These are phyloP conservation scores for Aureobasidium subglaciale DNA, from an alignment of 2,329 filamentous ascomycete genomes.

Conservation along the genomic window DNA sequence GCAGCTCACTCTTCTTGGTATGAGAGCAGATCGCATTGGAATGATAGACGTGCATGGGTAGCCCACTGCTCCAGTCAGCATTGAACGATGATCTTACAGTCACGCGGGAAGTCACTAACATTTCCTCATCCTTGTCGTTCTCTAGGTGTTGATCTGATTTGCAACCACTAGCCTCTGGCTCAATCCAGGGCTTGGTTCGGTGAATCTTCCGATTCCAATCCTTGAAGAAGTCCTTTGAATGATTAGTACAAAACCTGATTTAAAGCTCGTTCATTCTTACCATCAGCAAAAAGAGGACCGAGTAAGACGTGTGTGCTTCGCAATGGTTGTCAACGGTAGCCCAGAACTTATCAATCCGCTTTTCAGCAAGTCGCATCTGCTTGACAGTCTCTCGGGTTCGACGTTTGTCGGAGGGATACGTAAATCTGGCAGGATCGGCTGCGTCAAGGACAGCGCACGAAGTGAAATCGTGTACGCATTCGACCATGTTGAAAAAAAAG, in stretches of 20 bases:
- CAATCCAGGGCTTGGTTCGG: conserved; percentile 2
- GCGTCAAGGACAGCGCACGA: background rate
- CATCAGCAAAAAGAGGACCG: background rate
- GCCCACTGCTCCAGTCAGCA: background rate
- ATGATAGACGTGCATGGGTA: conserved; percentile 11
- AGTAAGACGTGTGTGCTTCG: background rate
- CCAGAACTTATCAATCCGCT: conserved; percentile 45
- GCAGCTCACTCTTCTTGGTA: conserved; percentile 8
- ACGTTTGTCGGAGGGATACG: conserved; percentile 43
- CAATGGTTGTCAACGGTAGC: background rate
- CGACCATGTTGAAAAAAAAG: conserved; percentile 1
- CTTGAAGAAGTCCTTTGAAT: background rate
- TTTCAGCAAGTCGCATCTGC: conserved; percentile 41
- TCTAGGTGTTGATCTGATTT: background rate
- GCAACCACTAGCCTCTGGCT: background rate
- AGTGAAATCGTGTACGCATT: background rate
- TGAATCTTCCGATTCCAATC: conserved; percentile 9
- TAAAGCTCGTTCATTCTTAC: background rate
- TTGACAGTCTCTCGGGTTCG: conserved; percentile 41
- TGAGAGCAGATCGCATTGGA: conserved; percentile 16
- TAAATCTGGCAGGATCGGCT: conserved; percentile 34
- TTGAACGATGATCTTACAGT: too few relatives aligned
- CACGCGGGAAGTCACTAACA: background rate
- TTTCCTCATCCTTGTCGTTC: conserved; percentile 1
- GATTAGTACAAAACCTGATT: background rate